These are phyloP conservation scores for Alternaria gaisen DNA, from an alignment of 2,329 filamentous ascomycete genomes.

Conservation along the genomic window DNA sequence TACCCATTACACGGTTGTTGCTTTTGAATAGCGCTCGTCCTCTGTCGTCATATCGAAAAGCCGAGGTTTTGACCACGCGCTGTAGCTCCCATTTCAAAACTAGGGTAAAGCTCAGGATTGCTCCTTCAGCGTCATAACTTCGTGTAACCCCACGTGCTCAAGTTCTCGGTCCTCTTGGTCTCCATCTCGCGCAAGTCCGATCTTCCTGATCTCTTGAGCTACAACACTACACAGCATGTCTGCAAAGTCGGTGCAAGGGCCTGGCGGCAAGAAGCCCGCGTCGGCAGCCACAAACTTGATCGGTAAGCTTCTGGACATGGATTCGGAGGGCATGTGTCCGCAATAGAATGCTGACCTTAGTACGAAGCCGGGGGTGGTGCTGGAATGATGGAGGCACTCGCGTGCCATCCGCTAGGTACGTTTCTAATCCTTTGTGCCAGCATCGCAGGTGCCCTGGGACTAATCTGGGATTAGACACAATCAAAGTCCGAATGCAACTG, in stretches of 20 bases:
- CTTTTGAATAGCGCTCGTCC: constrained; percentile 11
- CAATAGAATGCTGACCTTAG: constrained; percentile 22
- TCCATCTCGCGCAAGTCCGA: not conserved
- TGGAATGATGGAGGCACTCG: constrained; percentile 99
- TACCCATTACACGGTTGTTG: constrained; percentile 7
- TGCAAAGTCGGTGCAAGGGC: constrained; percentile 65
- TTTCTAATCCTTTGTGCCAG: constrained; percentile 7
- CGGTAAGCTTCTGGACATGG: constrained; percentile 63
- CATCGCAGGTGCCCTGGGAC: not conserved
- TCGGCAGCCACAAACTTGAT: constrained; percentile 91
- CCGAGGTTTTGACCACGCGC: constrained; percentile 2
- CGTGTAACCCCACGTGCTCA: constrained; percentile 7
- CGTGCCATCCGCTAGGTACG: constrained; percentile 89
- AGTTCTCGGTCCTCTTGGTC: not conserved
- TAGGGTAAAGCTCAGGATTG: not conserved
- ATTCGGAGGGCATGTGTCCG: not conserved
- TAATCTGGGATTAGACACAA: constrained; percentile 73
- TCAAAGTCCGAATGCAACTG: constrained; percentile 99
- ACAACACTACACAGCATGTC: constrained; percentile 58
- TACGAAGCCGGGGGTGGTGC: constrained; percentile 88
- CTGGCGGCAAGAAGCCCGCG: constrained; percentile 76
- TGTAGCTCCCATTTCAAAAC: not conserved
- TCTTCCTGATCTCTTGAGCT: constrained; percentile 5
- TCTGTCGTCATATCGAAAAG: constrained; percentile 26
- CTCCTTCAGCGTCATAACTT: not conserved